phyloP scores from a whole-genome alignment of 257 asterid species.

The Solanum arcanum region DNA sequence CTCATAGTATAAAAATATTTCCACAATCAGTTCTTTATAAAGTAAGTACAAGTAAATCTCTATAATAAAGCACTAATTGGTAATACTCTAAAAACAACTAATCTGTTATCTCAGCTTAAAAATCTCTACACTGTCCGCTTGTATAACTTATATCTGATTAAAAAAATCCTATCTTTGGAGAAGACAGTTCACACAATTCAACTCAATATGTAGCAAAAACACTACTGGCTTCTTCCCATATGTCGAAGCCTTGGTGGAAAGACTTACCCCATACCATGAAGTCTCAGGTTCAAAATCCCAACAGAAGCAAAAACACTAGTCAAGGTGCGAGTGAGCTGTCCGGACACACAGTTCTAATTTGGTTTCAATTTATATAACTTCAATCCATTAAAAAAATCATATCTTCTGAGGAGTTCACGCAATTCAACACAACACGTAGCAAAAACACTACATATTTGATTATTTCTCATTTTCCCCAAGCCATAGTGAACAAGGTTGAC shows the following conservation, averaged over 20 bases:
- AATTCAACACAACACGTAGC: neutral
- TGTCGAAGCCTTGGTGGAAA: neutral
- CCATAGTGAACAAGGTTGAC: neutral
- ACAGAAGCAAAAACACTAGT: fast-evolving
- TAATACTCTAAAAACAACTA: neutral
- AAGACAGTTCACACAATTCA: neutral
- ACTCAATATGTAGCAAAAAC: neutral
- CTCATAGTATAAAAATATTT: neutral
- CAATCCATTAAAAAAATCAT: neutral
- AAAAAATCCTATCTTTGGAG: neutral
- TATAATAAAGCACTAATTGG: neutral
- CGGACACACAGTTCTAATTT: neutral
- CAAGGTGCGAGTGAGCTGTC: neutral
- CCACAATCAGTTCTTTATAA: neutral
- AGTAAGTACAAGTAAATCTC: neutral
- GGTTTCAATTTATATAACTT: neutral
- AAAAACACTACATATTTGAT: neutral
- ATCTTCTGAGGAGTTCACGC: neutral
- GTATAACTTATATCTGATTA: neutral
- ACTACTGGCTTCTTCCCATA: neutral
- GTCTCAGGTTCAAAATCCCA: neutral
- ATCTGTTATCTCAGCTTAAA: neutral
- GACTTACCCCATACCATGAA: neutral
- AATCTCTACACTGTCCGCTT: neutral
- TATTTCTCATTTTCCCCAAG: neutral